phyloP scores from a whole-genome alignment of 1,139 yeast species.

The Protomyces macrosporus region DNA sequence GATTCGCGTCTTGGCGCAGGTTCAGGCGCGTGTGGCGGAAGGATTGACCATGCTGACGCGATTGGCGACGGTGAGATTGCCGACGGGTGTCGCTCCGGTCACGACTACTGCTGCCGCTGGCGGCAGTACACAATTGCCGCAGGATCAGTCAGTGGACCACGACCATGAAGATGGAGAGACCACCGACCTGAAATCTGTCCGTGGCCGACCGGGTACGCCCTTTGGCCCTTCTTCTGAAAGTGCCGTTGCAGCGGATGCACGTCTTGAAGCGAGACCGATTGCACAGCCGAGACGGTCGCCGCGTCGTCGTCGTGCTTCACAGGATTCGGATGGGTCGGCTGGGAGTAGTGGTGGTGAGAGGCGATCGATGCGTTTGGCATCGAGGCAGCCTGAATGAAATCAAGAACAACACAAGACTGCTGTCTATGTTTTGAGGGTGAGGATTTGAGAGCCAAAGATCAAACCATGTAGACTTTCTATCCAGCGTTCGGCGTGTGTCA shows the following conservation, averaged over 20 bases:
- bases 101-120: neutral
- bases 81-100: neutral
- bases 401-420: too few relatives aligned
- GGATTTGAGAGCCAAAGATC: too few relatives aligned
- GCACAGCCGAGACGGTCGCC: neutral
- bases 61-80: neutral
- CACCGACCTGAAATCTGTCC: too few relatives aligned
- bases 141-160: too few relatives aligned
- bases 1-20: constrained; percentile 1
- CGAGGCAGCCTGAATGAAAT: neutral
- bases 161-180: too few relatives aligned
- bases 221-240: too few relatives aligned
- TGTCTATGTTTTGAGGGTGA: too few relatives aligned
- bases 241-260: too few relatives aligned
- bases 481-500: too few relatives aligned
- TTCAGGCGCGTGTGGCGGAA: constrained; percentile 14
- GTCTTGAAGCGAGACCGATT: neutral
- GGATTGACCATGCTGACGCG: constrained; percentile 11
- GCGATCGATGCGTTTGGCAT: neutral
- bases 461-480: too few relatives aligned
- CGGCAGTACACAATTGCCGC: too few relatives aligned
- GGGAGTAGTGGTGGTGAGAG: neutral
- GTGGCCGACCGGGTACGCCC: too few relatives aligned
- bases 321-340: neutral
- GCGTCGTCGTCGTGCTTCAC: neutral